Evolutionary conservation across 352 stramenopile species (phyloP).

Genomic region (Pythium dissotocum): DNA sequence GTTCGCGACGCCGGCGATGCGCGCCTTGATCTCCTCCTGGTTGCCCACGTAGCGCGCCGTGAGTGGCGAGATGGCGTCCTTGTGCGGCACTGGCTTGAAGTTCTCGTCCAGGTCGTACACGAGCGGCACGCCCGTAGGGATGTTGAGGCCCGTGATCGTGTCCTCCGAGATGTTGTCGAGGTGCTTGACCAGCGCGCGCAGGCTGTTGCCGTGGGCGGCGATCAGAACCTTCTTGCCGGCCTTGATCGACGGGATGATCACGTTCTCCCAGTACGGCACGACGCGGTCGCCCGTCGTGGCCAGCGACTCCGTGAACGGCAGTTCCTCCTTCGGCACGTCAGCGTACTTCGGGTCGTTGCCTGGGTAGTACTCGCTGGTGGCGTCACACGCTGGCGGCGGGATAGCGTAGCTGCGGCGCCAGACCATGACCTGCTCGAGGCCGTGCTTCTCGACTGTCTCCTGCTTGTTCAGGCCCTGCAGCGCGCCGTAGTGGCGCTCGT

Average conservation of each 20-base stretch:
- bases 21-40: conserved; percentile 95
- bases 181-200: conserved; percentile 98
- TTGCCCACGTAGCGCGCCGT: conserved; percentile 89
- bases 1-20: conserved; percentile 96
- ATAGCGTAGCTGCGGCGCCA: conserved; percentile 98
- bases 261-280: conserved; percentile 94
- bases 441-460: conserved; percentile 98
- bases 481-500: conserved; percentile 98
- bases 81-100: conserved; percentile 93
- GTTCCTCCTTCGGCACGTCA: conserved; percentile 85
- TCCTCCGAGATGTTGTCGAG: conserved; percentile 97
- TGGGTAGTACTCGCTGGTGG: conserved; percentile 87
- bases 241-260: conserved; percentile 94
- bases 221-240: conserved; percentile 97
- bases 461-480: conserved; percentile 99
- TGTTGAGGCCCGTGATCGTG: conserved; percentile 97
- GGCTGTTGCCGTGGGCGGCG: conserved; percentile 97
- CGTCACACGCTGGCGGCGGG: conserved; percentile 92
- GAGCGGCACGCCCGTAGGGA: conserved; percentile 95
- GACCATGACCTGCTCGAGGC: conserved; percentile 97
- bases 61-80: conserved; percentile 90
- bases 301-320: conserved; percentile 94
- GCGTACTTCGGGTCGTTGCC: conserved; percentile 92
- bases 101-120: conserved; percentile 98
- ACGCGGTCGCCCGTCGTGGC: conserved; percentile 94